These are phyloP conservation scores for Porpolomopsis calyptriformis DNA, from an alignment of 768 basidiomycete species.

Conservation along the genomic window DNA sequence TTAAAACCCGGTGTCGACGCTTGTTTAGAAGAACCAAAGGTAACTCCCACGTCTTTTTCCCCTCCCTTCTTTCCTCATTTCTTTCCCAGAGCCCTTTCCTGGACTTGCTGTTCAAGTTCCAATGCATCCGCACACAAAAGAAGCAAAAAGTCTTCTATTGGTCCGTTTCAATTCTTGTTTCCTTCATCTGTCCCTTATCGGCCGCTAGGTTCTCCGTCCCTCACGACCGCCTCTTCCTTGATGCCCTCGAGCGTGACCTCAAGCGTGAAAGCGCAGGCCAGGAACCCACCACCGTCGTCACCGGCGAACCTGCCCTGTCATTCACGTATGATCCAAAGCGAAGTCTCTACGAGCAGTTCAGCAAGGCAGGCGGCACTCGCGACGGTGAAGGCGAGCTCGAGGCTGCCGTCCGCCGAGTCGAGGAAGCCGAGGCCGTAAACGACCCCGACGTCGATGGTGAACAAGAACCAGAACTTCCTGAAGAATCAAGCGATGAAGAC, in stretches of 20 bases:
- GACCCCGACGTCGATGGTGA: slow-evolving; percentile 16
- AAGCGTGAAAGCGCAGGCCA: slow-evolving; percentile 89
- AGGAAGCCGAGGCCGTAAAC: slow-evolving; percentile 19
- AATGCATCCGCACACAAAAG: slow-evolving; percentile 96
- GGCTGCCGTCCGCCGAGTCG: slow-evolving; percentile 23
- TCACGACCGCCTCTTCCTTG: slow-evolving; percentile 92
- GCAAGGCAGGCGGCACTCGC: slow-evolving; percentile 30
- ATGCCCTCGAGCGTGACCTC: slow-evolving; percentile 90
- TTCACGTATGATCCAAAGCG: slow-evolving; percentile 84
- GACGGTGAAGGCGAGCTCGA: slow-evolving; percentile 34
- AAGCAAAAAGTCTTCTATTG: slow-evolving; percentile 99
- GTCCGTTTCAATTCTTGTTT: slow-evolving; percentile 33
- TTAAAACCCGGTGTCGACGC: slow-evolving; percentile 91
- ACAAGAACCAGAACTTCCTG: slow-evolving; percentile 13
- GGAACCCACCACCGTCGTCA: slow-evolving; percentile 66
- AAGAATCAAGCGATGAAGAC: slow-evolving; percentile 1
- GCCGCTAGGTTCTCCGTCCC: slow-evolving; percentile 83
- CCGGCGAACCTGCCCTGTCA: slow-evolving; percentile 76
- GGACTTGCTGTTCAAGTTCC: slow-evolving; percentile 89
- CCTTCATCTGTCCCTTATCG: slow-evolving; percentile 2
- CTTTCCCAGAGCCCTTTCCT: slow-evolving; percentile 75
- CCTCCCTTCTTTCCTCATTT: slow-evolving; percentile 14
- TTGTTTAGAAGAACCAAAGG: slow-evolving; percentile 93
- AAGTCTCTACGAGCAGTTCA: slow-evolving; percentile 85
- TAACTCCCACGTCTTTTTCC: slow-evolving; percentile 22